A percentile compares a stretch with the other conserved stretches of the same genome.
Conservation (phyloP, 148 eudicot species). For the Persicaria maculosa region DNA sequence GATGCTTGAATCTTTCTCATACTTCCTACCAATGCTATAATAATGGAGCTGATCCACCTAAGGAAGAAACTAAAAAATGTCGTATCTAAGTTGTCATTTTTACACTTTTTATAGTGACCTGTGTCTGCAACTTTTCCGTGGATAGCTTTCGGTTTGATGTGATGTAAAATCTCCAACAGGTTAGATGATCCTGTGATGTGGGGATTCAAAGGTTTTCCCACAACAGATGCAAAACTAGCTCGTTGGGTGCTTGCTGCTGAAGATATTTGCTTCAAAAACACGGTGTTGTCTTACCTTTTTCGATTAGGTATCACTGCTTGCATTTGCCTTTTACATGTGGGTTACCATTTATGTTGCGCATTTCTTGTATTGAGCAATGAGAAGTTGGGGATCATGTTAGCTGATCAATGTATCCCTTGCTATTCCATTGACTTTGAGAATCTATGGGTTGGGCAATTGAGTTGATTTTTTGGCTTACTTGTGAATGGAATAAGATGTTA, state of each 20-base stretch:
- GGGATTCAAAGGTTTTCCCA: constrained; percentile 89
- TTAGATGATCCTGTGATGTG: constrained; percentile 97
- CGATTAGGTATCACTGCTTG: constrained; percentile 52
- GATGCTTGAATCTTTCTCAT: not conserved
- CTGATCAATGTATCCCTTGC: not conserved
- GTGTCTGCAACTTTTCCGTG: not conserved
- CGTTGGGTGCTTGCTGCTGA: constrained; percentile 96
- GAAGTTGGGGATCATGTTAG: not conserved
- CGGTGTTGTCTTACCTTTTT: constrained; percentile 63
- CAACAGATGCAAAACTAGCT: constrained; percentile 48
- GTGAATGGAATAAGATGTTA: not conserved
- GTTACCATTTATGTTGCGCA: not conserved
- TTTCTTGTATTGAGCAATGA: not conserved
- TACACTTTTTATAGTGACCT: not conserved
- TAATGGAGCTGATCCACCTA: not conserved
- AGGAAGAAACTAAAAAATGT: not conserved
- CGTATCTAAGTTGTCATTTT: not conserved
- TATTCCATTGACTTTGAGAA: not conserved
- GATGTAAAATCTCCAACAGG: constrained; percentile 33
- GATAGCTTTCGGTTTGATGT: constrained; percentile 7
- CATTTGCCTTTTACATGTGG: not conserved
- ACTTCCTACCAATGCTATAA: too few species aligned
- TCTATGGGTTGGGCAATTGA: not conserved
- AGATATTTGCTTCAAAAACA: constrained; percentile 89
- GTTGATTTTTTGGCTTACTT: not conserved